Base-by-base conservation (phyloP, 2,329 filamentous ascomycete species). In the Esteya vermicola region DNA sequence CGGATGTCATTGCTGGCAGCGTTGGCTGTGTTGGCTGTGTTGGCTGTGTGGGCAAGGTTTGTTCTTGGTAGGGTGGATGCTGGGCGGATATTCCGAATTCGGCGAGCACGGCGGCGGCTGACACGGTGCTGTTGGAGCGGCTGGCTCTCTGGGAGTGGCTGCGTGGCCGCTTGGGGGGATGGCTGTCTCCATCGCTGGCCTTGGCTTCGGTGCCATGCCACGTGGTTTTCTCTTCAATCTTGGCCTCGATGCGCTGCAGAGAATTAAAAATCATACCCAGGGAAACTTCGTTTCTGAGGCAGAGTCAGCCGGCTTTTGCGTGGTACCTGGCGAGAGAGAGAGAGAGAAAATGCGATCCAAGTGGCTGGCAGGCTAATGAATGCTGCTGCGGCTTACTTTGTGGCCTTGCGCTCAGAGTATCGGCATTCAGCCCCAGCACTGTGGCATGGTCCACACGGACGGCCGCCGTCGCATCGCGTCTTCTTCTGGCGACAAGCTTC, bases 221-320 rank as follows among this genome's bases (percentile, higher is more conserved):
- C 25, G 26, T 21, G 13, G 14, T 30, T 34, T 36, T 32, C 6
- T 61, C 58, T 47, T 72, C 67, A 30, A 72, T 56, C 48, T 71
- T 72, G 5, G 60, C 57, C 50, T 72, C 68, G 16, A 72, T 57
- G 12, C 68, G 59, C 51, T 67, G 61, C 20, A 72, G 60, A 10
- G 67, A 67, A 48, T 68, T 70, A 52, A 71, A 70, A 23, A 70
- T 68, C 50, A 70, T 62, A 21, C 63, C 60, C 50, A 72, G 61
- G 4, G 68, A 70, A 40, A 69, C 65, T 42, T 72, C 68, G 39
- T 67, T 69, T 46, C 64, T 67, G 36, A 19, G 21, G 19, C 27
- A 38, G 28, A 31, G 16, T 21, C 16, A n/a, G 16, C 4, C 3
- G n/a, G n/a, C n/a, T n/a, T n/a, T n/a, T n/a, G n/a, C n/a, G n/a